A percentile compares a stretch with the other conserved stretches of the same genome.
Evolutionary conservation across 495 filamentous ascomycete species (phyloP).

Genomic region (Penicillium paxilli): DNA sequence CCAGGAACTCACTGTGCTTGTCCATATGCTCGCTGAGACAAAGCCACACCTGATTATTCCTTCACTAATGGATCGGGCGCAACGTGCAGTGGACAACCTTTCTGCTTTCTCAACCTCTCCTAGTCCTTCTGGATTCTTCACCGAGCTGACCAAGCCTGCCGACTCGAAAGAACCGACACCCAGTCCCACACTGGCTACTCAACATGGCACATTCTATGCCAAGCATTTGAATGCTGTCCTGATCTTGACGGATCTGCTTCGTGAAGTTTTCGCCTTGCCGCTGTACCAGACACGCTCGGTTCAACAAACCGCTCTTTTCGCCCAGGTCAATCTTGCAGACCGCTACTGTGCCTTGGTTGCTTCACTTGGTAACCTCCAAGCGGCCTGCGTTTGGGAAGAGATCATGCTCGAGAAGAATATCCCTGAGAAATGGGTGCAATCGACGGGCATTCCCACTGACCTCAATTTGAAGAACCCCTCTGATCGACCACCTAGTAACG

Average conservation of each 20-base stretch:
- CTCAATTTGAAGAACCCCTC: constrained; percentile 32
- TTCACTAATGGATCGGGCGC: constrained; percentile 71
- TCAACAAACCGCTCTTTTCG: constrained; percentile 56
- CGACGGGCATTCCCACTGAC: constrained; percentile 53
- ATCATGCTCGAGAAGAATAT: constrained; percentile 67
- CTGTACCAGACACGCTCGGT: constrained; percentile 60
- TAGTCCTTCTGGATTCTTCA: constrained; percentile 62
- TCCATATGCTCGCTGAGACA: constrained; percentile 77
- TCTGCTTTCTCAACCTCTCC: constrained; percentile 59
- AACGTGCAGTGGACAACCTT: constrained; percentile 65
- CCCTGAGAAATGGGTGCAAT: constrained; percentile 66
- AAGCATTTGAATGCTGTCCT: constrained; percentile 78
- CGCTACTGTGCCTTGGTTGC: constrained; percentile 68
- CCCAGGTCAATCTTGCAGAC: constrained; percentile 76
- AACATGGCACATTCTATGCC: constrained; percentile 68
- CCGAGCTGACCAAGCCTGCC: constrained; percentile 50
- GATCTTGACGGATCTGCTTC: constrained; percentile 68
- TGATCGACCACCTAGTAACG: constrained; percentile 41
- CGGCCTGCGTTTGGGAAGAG: constrained; percentile 80
- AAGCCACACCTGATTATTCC: constrained; percentile 81
- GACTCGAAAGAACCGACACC: constrained; percentile 23
- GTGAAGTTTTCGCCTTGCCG: constrained; percentile 67
- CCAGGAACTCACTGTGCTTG: constrained; percentile 66
- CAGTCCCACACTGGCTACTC: constrained; percentile 26
- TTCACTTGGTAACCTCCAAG: constrained; percentile 72